These are phyloP conservation scores for Nannochloris sp. DNA, from an alignment of 139 green algal species.

Conservation along the genomic window DNA sequence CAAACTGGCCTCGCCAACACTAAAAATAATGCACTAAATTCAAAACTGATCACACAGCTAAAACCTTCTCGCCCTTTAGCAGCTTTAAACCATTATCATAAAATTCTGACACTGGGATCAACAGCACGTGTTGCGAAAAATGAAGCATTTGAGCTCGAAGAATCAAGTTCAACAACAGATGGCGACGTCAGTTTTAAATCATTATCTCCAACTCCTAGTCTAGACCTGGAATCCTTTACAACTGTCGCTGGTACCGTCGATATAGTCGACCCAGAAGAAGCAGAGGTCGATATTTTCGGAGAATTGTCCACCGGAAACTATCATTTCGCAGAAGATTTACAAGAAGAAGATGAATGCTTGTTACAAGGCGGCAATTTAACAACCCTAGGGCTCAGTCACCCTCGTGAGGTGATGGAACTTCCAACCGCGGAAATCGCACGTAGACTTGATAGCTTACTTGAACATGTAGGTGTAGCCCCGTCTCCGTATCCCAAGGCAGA, in stretches of 20 bases:
- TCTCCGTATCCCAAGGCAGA: conserved; percentile 50
- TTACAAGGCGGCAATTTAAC: not conserved
- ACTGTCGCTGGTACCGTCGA: not conserved
- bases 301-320: conserved; percentile 68
- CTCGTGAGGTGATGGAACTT: not conserved
- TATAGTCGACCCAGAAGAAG: not conserved
- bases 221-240: conserved; percentile 4
- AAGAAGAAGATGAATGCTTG: not conserved
- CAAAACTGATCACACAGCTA: no score
- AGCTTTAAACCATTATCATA: no score
- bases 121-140: not conserved
- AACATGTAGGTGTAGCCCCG: conserved; percentile 12
- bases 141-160: conserved; percentile 1
- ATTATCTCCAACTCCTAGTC: no score
- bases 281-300: conserved; percentile 67
- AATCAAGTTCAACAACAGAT: no score
- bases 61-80: no score
- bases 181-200: no score
- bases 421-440: not conserved
- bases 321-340: conserved; percentile 38
- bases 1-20: no score
- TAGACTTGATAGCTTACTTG: not conserved
- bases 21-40: no score
- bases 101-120: not conserved
- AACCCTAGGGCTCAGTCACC: not conserved